These are phyloP conservation scores for Saccharomycopsis schoenii DNA, from an alignment of 805 yeast genomes.

Conservation along the genomic window DNA sequence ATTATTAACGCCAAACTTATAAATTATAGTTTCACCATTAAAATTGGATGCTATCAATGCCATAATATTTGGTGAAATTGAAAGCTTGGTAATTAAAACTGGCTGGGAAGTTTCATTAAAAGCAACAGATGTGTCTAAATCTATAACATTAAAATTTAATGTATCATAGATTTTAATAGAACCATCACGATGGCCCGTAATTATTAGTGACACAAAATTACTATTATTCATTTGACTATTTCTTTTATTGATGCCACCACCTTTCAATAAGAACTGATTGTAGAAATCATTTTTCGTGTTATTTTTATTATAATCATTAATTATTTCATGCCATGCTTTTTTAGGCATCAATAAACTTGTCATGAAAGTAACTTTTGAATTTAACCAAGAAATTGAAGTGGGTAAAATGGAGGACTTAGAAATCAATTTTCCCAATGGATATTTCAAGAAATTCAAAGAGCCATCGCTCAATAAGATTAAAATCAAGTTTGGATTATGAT, in stretches of 20 bases:
- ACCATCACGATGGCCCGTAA: conserved; percentile 85
- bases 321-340: conserved; percentile 72
- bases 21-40: conserved; percentile 66
- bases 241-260: conserved; percentile 56
- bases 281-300: conserved; percentile 10
- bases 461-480: conserved; percentile 54
- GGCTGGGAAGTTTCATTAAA: conserved; percentile 33
- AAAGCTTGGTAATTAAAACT: conserved; percentile 43
- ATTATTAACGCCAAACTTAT: conserved; percentile 54
- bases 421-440: conserved; percentile 44
- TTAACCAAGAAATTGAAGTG: conserved; percentile 66
- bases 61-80: conserved; percentile 69
- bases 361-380: conserved; percentile 57
- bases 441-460: conserved; percentile 50
- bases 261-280: conserved; percentile 46
- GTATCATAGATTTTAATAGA: conserved; percentile 78
- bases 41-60: conserved; percentile 63
- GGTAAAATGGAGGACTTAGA: conserved; percentile 61
- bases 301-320: conserved; percentile 35
- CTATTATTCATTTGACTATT: background rate
- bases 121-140: conserved; percentile 44
- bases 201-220: conserved; percentile 36
- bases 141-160: conserved; percentile 56
- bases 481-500: conserved; percentile 63
- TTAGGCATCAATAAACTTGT: conserved; percentile 48